phyloP scores from a whole-genome alignment of 805 yeast genomes.

The Ogataea trehaloabstinens region DNA sequence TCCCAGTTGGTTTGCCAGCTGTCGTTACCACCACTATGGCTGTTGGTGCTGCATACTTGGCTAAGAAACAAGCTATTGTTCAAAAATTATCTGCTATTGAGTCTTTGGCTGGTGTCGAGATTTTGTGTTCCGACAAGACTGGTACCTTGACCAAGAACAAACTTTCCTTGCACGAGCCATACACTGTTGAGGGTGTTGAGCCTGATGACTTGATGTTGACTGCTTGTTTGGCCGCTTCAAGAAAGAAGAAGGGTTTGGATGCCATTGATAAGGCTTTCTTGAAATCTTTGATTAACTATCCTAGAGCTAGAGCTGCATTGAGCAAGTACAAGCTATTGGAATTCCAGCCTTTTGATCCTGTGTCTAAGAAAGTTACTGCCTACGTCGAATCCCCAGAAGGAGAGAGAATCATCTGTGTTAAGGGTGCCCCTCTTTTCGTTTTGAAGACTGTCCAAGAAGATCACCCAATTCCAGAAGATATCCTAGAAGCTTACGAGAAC shows the following conservation, averaged over 20 bases:
- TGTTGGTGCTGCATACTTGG: constrained; percentile 98
- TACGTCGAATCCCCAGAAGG: constrained; percentile 95
- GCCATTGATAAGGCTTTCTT: constrained; percentile 97
- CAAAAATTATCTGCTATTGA: constrained; percentile 96
- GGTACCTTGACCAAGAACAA: constrained; percentile 98
- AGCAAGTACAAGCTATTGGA: constrained; percentile 92
- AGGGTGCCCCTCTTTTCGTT: constrained; percentile 98
- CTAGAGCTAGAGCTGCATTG: constrained; percentile 89
- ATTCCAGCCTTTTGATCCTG: constrained; percentile 98
- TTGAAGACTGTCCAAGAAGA: constrained; percentile 95
- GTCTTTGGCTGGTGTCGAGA: constrained; percentile 96
- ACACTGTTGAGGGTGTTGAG: constrained; percentile 96
- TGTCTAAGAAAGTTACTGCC: constrained; percentile 94
- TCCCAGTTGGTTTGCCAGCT: constrained; percentile 98
- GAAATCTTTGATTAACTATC: constrained; percentile 83
- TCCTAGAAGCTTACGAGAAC: constrained; percentile 92
- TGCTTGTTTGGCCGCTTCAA: constrained; percentile 95
- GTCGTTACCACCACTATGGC: constrained; percentile 99
- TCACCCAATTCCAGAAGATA: constrained; percentile 92
- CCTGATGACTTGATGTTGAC: constrained; percentile 95
- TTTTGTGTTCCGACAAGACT: constrained; percentile 96
- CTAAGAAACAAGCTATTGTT: constrained; percentile 95
- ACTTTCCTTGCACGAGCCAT: constrained; percentile 93
- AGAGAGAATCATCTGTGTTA: constrained; percentile 91
- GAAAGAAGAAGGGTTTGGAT: constrained; percentile 97